These are phyloP conservation scores for Fraxinus sp. DNA, from an alignment of 305 asterid species.

Conservation along the genomic window DNA sequence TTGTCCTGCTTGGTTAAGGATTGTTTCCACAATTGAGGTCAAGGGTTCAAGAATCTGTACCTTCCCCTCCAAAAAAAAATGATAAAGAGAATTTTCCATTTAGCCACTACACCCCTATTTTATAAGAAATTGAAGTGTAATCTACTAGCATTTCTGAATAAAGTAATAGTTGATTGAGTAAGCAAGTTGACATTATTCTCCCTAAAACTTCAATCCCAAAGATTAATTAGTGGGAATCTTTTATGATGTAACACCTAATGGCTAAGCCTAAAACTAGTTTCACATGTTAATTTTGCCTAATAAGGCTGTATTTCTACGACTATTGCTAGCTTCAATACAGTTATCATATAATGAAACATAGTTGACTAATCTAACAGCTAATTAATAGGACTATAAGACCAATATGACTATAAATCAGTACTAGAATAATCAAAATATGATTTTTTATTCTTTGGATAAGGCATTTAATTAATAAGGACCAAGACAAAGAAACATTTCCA, in stretches of 20 bases:
- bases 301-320: background rate
- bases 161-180: background rate
- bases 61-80: background rate
- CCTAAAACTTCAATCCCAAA: background rate
- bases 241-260: background rate
- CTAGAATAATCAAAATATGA: background rate
- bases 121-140: background rate
- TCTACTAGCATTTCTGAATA: background rate
- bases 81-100: background rate
- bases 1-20: background rate
- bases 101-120: background rate
- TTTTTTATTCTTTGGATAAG: background rate
- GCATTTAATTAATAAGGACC: background rate
- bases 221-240: background rate
- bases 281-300: background rate
- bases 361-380: background rate
- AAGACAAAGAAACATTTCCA: background rate
- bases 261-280: background rate
- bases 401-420: background rate
- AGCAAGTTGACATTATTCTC: background rate
- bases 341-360: background rate
- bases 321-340: background rate
- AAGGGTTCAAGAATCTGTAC: background rate
- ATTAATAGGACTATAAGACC: background rate
- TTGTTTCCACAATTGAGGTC: background rate